Evolutionary conservation across 2,329 filamentous ascomycete species (phyloP).

Genomic region (Botryosphaeria dothidea): DNA sequence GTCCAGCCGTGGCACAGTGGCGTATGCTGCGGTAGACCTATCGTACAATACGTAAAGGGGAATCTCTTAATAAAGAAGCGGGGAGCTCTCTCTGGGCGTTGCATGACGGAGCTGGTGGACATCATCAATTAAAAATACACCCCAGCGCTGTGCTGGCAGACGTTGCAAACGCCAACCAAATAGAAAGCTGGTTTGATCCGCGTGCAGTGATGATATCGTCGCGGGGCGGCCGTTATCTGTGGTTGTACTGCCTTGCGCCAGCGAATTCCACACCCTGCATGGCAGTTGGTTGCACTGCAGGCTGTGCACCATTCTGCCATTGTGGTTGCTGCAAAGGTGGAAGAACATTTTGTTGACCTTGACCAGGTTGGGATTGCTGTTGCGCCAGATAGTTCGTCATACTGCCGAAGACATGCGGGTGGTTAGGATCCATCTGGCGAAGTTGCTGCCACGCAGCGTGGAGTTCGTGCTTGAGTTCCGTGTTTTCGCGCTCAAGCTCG

Average conservation of each 20-base stretch:
- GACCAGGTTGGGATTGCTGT: slow-evolving; percentile 23
- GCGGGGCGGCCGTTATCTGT: slow-evolving; percentile 5
- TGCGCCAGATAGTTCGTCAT: slow-evolving; percentile 47
- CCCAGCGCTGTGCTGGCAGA: neutral
- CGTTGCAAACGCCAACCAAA: neutral
- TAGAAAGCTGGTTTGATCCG: neutral
- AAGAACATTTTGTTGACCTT: slow-evolving; percentile 27
- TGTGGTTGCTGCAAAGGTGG: slow-evolving; percentile 41
- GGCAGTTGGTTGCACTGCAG: slow-evolving; percentile 37
- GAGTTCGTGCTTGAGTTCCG: slow-evolving; percentile 48
- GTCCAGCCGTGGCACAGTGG: neutral
- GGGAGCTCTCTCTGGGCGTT: neutral
- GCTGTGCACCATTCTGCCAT: slow-evolving; percentile 24
- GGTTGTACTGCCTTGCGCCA: slow-evolving; percentile 33
- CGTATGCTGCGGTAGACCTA: slow-evolving; percentile 16
- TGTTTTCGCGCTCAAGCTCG: slow-evolving; percentile 48
- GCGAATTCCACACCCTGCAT: slow-evolving; percentile 55
- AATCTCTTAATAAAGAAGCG: slow-evolving; percentile 10
- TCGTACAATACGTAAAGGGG: slow-evolving; percentile 19
- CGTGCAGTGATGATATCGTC: neutral
- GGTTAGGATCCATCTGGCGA: slow-evolving; percentile 47
- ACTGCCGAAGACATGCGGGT: slow-evolving; percentile 49
- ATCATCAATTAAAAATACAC: neutral
- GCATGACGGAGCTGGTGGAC: neutral
- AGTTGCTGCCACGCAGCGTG: slow-evolving; percentile 48